Conservation (phyloP, 768 basidiomycete species). For the Trametopsis cervina region DNA sequence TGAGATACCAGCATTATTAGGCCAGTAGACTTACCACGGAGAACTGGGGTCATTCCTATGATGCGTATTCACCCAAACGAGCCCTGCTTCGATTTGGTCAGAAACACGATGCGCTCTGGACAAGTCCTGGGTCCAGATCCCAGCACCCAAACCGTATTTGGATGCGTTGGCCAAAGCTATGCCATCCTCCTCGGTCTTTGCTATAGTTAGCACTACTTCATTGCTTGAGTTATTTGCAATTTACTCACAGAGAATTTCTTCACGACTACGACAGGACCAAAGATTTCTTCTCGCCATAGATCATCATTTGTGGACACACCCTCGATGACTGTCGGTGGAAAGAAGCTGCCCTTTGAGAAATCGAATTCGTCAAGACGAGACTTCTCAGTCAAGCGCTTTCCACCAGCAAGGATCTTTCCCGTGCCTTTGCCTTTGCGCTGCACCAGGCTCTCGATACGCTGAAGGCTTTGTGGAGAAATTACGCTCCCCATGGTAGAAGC, state of each 20-base stretch:
- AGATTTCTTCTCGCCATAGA: constrained; percentile 79
- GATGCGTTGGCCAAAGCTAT: constrained; percentile 64
- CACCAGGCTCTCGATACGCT: constrained; percentile 54
- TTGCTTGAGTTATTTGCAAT: neutral
- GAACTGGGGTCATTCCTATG: constrained; percentile 87
- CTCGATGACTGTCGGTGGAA: constrained; percentile 69
- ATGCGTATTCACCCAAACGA: constrained; percentile 87
- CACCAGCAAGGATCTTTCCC: constrained; percentile 53
- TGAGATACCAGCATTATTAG: too few species aligned
- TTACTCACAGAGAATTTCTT: constrained; percentile 41
- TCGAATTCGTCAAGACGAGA: constrained; percentile 68
- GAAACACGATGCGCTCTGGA: constrained; percentile 73
- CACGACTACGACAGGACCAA: constrained; percentile 79
- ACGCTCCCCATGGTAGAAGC: constrained; percentile 75
- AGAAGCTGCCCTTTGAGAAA: constrained; percentile 68
- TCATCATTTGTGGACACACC: constrained; percentile 50
- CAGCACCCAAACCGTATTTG: constrained; percentile 77
- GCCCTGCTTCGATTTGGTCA: constrained; percentile 59
- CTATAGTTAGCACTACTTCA: neutral
- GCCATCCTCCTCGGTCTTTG: constrained; percentile 59
- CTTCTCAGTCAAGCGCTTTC: constrained; percentile 51
- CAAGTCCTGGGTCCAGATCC: constrained; percentile 72
- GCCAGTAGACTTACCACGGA: constrained; percentile 69
- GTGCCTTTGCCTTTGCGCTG: constrained; percentile 34
- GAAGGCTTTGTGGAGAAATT: constrained; percentile 59